Conservation (phyloP, 257 asterid species). For the Perilla frutescens region DNA sequence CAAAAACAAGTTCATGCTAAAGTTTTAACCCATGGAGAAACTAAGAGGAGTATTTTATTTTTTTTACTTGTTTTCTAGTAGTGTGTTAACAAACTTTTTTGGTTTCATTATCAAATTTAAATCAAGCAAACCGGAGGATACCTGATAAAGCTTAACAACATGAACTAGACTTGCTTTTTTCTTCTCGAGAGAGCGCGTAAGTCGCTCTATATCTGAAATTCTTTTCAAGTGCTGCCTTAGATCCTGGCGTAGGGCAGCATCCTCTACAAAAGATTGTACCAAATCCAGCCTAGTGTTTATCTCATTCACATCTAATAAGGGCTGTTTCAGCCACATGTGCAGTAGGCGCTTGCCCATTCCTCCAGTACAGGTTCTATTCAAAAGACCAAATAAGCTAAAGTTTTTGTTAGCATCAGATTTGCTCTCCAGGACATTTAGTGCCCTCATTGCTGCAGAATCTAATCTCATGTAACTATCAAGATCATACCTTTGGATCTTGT, state of each 20-base stretch:
- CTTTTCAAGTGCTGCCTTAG: constrained; percentile 92
- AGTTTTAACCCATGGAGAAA: constrained; percentile 16
- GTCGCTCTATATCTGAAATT: constrained; percentile 90
- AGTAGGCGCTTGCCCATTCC: constrained; percentile 97
- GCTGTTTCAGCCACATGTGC: constrained; percentile 96
- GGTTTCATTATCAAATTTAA: constrained; percentile 6
- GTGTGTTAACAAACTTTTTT: not conserved
- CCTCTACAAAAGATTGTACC: constrained; percentile 96
- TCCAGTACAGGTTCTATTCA: constrained; percentile 94
- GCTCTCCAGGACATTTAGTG: constrained; percentile 97
- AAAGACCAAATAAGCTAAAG: constrained; percentile 93
- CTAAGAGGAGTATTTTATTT: not conserved
- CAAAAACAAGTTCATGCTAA: not conserved
- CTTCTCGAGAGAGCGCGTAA: constrained; percentile 76
- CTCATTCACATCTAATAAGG: constrained; percentile 76
- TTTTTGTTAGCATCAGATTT: constrained; percentile 94
- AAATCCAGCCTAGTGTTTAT: constrained; percentile 82
- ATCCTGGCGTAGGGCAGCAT: constrained; percentile 80
- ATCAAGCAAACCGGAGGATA: constrained; percentile 37
- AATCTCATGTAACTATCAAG: constrained; percentile 93
- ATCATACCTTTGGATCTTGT: constrained; percentile 63
- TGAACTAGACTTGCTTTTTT: constrained; percentile 75
- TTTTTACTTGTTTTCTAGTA: not conserved
- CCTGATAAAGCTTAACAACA: constrained; percentile 98
- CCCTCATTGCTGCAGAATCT: constrained; percentile 99